A percentile compares a stretch with the other conserved stretches of the same genome.
phyloP scores from a whole-genome alignment of 208 protist genomes.

The Acanthamoeba triangularis region DNA sequence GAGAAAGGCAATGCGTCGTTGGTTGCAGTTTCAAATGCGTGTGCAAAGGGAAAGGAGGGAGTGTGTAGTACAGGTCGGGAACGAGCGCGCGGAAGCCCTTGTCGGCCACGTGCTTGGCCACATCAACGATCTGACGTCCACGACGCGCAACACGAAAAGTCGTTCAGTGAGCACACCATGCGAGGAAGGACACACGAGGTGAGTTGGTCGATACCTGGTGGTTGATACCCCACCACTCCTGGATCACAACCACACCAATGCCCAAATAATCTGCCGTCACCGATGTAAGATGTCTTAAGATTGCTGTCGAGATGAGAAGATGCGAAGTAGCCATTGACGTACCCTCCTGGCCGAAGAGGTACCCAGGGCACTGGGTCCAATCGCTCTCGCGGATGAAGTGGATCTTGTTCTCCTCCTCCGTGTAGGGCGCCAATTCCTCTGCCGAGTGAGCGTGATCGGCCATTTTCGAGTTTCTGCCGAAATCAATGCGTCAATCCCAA shows the following conservation, averaged over 20 bases:
- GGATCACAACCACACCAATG: slow-evolving; percentile 50
- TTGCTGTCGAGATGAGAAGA: neutral
- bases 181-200: too few species aligned
- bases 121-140: slow-evolving; percentile 33
- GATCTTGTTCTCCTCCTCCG: slow-evolving; percentile 8
- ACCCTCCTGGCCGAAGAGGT: neutral
- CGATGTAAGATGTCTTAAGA: neutral
- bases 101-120: neutral
- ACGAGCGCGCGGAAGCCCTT: slow-evolving; percentile 38
- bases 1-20: neutral
- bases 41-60: neutral
- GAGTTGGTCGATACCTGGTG: neutral
- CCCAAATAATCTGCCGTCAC: neutral
- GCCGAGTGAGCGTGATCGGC: neutral
- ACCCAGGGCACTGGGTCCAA: neutral
- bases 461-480: neutral
- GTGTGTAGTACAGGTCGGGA: slow-evolving; percentile 3
- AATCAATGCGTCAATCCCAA: too few species aligned
- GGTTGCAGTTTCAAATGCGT: neutral
- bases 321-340: neutral
- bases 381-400: neutral
- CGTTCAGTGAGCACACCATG: too few species aligned
- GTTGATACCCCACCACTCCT: slow-evolving; percentile 74
- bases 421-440: slow-evolving; percentile 10
- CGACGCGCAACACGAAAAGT: neutral